phyloP scores from a whole-genome alignment of 371 early-diverging fungal genomes.

The Mucor velutinosus region DNA sequence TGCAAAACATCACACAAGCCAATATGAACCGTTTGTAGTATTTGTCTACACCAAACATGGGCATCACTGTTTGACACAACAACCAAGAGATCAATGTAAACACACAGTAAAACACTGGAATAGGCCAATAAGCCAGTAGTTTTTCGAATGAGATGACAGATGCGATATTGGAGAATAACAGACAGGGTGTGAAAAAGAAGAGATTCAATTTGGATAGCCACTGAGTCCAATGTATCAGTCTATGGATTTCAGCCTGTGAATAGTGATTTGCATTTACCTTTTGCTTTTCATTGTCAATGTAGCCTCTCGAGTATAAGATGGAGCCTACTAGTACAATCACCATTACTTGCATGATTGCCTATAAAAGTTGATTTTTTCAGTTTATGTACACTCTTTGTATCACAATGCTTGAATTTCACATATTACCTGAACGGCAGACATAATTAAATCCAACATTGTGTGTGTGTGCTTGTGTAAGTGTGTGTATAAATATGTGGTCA shows the following conservation, averaged over 20 bases:
- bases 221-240: constrained; percentile 27
- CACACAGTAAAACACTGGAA: constrained; percentile 63
- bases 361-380: not conserved
- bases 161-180: constrained; percentile 67
- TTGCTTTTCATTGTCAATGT: constrained; percentile 53
- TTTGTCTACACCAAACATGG: constrained; percentile 42
- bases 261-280: constrained; percentile 41
- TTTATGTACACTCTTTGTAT: not conserved
- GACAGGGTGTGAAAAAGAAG: constrained; percentile 69
- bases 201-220: constrained; percentile 67
- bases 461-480: not conserved
- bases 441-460: constrained; percentile 20
- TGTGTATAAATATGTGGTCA: not conserved
- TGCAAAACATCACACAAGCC: constrained; percentile 70
- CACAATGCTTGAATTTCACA: not conserved
- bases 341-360: constrained; percentile 67
- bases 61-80: constrained; percentile 35
- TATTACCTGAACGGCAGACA: constrained; percentile 25
- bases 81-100: constrained; percentile 36
- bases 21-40: constrained; percentile 63
- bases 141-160: constrained; percentile 62
- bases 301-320: constrained; percentile 49
- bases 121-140: constrained; percentile 72
- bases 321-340: constrained; percentile 57
- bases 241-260: not conserved